These are phyloP conservation scores for Phytophthora megakarya DNA, from an alignment of 352 stramenopile genomes.

Conservation along the genomic window DNA sequence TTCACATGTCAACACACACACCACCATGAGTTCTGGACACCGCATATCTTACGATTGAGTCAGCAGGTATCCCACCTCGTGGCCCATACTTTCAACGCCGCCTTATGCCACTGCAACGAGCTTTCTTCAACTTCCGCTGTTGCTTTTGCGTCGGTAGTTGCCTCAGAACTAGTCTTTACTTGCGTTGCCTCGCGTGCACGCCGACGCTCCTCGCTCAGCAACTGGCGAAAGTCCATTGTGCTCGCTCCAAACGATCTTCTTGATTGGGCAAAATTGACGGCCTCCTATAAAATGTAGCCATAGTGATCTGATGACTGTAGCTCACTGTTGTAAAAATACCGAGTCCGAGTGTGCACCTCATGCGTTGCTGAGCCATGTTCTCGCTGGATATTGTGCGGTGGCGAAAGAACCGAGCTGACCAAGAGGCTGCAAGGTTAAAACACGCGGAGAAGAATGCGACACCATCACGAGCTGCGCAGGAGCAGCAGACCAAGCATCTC, in stretches of 20 bases:
- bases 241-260: no score
- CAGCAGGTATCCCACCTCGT: conserved; percentile 29
- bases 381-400: conserved; percentile 62
- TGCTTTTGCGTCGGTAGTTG: background rate
- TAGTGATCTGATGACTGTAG: no score
- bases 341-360: background rate
- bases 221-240: conserved; percentile 55
- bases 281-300: conserved; percentile 11
- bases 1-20: no score
- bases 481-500: conserved; percentile 48
- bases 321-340: conserved; percentile 27
- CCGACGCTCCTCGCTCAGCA: conserved; percentile 58
- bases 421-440: conserved; percentile 40
- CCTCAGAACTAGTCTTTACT: background rate
- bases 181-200: conserved; percentile 35
- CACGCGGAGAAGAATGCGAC: conserved; percentile 26
- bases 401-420: conserved; percentile 46
- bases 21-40: no score
- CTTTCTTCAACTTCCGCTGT: background rate
- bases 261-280: conserved; percentile 18
- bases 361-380: conserved; percentile 47
- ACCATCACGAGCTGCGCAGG: conserved; percentile 34
- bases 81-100: conserved; percentile 34
- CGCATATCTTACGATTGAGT: no score
- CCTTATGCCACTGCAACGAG: conserved; percentile 8